A percentile compares a stretch with the other conserved stretches of the same genome.
phyloP scores from a whole-genome alignment of 768 basidiomycete species.

The Hydnomerulius pinastri region DNA sequence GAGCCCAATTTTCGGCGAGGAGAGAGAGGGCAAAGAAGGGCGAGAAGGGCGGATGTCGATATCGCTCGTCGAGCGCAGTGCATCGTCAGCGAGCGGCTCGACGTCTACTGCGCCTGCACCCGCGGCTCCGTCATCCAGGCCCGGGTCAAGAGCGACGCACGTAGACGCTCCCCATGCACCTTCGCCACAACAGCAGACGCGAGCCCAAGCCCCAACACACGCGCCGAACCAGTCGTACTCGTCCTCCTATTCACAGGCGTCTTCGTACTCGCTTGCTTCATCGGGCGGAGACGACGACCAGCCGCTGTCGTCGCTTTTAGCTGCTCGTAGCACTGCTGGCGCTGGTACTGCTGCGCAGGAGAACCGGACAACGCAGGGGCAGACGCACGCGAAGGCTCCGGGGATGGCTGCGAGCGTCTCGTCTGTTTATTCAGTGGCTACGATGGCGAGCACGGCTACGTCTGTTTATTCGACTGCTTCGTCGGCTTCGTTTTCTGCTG shows the following conservation, averaged over 20 bases:
- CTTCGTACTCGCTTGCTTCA: too few species aligned
- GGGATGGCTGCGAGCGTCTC: constrained; percentile 26
- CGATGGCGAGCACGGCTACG: constrained; percentile 29
- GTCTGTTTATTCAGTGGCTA: constrained; percentile 28
- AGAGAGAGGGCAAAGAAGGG: too few species aligned
- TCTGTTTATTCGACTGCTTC: constrained; percentile 17
- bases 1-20: too few species aligned
- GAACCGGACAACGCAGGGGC: not conserved
- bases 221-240: constrained; percentile 16
- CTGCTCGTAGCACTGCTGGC: too few species aligned
- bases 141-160: constrained; percentile 20
- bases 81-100: not conserved
- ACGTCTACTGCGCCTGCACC: too few species aligned
- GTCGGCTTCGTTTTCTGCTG: not conserved
- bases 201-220: constrained; percentile 11
- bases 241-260: constrained; percentile 13
- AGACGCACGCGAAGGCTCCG: constrained; percentile 18
- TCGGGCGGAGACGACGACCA: too few species aligned
- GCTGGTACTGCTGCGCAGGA: not conserved
- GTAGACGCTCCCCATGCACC: too few species aligned
- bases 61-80: constrained; percentile 14
- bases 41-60: constrained; percentile 21
- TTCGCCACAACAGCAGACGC: too few species aligned
- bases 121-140: constrained; percentile 7
- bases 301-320: too few species aligned